phyloP scores from a whole-genome alignment of 108 stramenopile genomes.

The Aurantiochytrium sp. region DNA sequence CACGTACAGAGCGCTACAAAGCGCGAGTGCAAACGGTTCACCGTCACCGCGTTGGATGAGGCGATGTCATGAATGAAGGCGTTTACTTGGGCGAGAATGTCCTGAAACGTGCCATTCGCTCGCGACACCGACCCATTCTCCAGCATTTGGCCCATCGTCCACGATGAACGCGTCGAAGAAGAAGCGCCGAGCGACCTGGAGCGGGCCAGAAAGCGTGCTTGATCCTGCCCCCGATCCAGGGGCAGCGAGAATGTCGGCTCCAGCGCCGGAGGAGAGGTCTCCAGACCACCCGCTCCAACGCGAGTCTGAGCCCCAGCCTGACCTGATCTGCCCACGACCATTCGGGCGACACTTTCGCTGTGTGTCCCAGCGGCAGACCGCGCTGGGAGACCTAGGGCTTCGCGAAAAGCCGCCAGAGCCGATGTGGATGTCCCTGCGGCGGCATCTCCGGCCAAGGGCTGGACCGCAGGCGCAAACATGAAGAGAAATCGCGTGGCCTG shows the following conservation, averaged over 20 bases:
- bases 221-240: not conserved
- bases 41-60: not conserved
- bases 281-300: no score
- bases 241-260: not conserved
- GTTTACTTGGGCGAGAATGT: not conserved
- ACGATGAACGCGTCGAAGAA: not conserved
- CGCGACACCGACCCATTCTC: not conserved
- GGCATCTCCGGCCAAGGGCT: no score
- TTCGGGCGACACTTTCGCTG: no score
- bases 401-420: no score
- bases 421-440: no score
- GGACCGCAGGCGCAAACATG: no score
- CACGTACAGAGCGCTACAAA: not conserved
- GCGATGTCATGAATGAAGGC: not conserved
- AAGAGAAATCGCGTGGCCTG: no score
- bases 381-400: no score
- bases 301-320: no score
- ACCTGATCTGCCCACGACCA: no score
- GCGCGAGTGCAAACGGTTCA: not conserved
- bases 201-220: not conserved
- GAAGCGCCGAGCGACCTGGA: not conserved
- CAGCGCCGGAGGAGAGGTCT: not conserved
- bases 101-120: not conserved
- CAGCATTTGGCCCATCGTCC: not conserved
- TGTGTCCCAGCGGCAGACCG: no score